Evolutionary conservation across 2,329 filamentous ascomycete genomes (phyloP), one percentile per base, ranked within the genome.

Genomic region (Drechslera avenae): DNA sequence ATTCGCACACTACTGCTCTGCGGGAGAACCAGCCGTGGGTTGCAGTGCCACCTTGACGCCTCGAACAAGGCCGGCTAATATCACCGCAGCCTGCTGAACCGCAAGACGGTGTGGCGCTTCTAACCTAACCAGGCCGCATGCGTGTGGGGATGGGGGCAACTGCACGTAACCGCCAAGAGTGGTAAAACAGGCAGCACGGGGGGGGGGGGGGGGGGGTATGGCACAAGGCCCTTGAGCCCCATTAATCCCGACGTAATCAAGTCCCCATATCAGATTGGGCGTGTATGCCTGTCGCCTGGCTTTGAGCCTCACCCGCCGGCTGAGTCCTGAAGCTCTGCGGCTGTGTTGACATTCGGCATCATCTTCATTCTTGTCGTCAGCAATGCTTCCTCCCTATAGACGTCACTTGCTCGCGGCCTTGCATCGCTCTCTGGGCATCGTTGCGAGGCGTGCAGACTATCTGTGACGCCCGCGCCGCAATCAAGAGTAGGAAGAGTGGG

Each of bases 41-140:
- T 51, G 48, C 32, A 41, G 48, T 51, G 32, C 31, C 39, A 41
- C 37, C 14, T 42, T 23, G 5, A 23, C 21, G 26, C 9, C 26
- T 52, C 49, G 44, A 52, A 44, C 7, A 52, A 47, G 47, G 43
- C 49, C 49, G 43, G 49, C 16, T 42, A 47, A 48, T 46, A 32
- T 19, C 37, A 30, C 18, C 33, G 42, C 36, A 31, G 36, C 23
- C 30, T 26, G 19, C 42, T 31, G 28, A 34, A 47, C 43, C 31
- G 26, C 26, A 28, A 28, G 23, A 28, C 10, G 12, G 42, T 23
- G 34, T 23, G 48, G 35, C 48, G 43, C 36, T 51, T 31, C 33
- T 30, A 46, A 36, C 21, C 33, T 32, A 46, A 37, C 13, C 17
- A 36, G 31, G 23, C 31, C 23, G 16, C 48, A 21, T 34, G 19